phyloP scores from a whole-genome alignment of 139 green algal species.

The Picochlorum sp. region DNA sequence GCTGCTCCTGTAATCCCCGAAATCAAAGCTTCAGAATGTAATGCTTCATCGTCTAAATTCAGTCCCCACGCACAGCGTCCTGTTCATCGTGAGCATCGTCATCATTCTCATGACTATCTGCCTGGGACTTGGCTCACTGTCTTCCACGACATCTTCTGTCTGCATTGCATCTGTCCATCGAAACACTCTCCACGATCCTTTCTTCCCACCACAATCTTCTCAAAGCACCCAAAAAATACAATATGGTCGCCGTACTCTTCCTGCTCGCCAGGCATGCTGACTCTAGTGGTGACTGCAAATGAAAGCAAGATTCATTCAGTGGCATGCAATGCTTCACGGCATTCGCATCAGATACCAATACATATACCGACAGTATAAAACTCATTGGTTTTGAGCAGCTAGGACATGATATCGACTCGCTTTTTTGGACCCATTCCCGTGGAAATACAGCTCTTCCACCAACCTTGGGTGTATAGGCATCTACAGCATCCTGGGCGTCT shows the following conservation, averaged over 20 bases:
- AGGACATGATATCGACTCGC: not conserved
- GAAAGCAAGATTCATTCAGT: not conserved
- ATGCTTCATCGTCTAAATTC: conserved; percentile 2
- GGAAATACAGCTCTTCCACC: conserved; percentile 8
- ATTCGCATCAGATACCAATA: not conserved
- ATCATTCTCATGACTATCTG: not conserved
- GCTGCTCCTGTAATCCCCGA: too few relatives aligned
- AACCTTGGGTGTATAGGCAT: conserved; percentile 3
- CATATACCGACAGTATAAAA: conserved; percentile 1
- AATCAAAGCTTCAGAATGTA: conserved; percentile 27
- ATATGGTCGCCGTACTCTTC: not conserved
- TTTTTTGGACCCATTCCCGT: conserved; percentile 1
- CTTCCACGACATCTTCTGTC: not conserved
- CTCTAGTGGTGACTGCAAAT: not conserved
- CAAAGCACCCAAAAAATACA: conserved; percentile 40
- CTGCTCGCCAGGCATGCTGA: too few relatives aligned
- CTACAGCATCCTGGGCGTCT: not conserved
- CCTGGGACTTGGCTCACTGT: not conserved
- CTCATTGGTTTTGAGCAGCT: not conserved
- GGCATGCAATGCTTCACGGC: not conserved
- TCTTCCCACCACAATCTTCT: conserved; percentile 29
- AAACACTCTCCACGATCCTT: conserved; percentile 40
- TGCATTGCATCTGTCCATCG: conserved; percentile 13
- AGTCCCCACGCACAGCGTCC: too few relatives aligned
- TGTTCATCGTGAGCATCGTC: too few relatives aligned